Evolutionary conservation across 345 rosid species (phyloP).

Genomic region (Pseudoturritis turrita): DNA sequence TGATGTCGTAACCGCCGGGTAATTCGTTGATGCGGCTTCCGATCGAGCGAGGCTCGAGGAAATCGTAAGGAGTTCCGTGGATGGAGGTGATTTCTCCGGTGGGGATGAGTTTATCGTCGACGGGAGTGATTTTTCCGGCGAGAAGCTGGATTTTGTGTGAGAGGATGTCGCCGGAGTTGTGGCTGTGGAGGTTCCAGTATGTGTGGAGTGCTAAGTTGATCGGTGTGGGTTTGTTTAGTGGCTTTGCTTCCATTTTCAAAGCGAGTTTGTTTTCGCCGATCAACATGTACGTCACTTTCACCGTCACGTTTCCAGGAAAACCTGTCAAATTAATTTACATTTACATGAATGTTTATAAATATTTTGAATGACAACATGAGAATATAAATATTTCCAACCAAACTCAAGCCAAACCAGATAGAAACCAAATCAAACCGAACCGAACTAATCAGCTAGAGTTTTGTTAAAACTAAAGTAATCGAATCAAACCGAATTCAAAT

Average conservation of each 20-base stretch:
- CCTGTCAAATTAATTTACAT: conserved; percentile 34
- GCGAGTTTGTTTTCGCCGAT: conserved; percentile 45
- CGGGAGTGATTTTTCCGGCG: conserved; percentile 54
- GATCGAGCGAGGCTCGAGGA: conserved; percentile 42
- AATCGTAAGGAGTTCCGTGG: conserved; percentile 62
- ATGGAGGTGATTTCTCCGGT: conserved; percentile 46
- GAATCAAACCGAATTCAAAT: too few relatives aligned
- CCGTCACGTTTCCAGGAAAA: conserved; percentile 67
- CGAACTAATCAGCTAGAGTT: too few relatives aligned
- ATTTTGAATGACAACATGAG: too few relatives aligned
- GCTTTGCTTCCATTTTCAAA: conserved; percentile 54
- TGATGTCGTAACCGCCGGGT: conserved; percentile 71
- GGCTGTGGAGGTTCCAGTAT: conserved; percentile 81
- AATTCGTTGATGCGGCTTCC: conserved; percentile 46
- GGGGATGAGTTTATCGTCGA: conserved; percentile 67
- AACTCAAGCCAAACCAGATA: too few relatives aligned
- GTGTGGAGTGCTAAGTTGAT: conserved; percentile 75
- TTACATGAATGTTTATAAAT: not conserved
- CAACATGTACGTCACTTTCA: conserved; percentile 57
- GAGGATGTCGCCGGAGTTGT: conserved; percentile 60
- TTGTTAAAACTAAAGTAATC: too few relatives aligned
- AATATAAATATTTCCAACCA: too few relatives aligned
- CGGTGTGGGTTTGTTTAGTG: conserved; percentile 55
- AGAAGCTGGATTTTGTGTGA: conserved; percentile 53
- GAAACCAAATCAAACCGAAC: too few relatives aligned